A percentile compares a stretch with the other conserved stretches of the same genome.
Conservation (phyloP, 179 eudicot species). For the Silene coronaria region DNA sequence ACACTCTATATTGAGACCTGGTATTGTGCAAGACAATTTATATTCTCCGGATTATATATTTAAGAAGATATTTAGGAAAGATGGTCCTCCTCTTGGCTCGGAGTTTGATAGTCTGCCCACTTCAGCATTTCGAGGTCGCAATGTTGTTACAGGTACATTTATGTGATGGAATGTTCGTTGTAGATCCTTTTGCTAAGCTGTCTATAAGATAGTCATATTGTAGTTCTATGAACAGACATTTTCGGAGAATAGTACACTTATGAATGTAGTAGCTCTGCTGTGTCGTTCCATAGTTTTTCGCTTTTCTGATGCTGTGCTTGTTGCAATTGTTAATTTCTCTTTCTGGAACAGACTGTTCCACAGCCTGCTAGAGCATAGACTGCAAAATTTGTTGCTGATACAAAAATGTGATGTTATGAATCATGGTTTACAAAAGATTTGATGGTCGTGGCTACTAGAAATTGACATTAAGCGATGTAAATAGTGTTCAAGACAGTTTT, state of each 20-base stretch:
- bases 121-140: slow-evolving; percentile 32
- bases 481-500: not conserved
- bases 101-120: slow-evolving; percentile 66
- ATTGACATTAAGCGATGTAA: not conserved
- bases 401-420: not conserved
- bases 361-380: not conserved
- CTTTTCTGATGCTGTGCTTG: not conserved
- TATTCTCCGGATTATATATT: slow-evolving; percentile 45
- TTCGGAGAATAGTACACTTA: not conserved
- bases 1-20: slow-evolving; percentile 15
- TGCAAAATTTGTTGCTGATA: not conserved
- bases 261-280: slow-evolving; percentile 4
- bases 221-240: not conserved
- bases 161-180: not conserved
- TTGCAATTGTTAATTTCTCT: not conserved
- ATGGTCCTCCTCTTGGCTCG: slow-evolving; percentile 72
- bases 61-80: slow-evolving; percentile 62
- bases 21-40: slow-evolving; percentile 29
- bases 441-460: not conserved
- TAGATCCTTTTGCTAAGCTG: not conserved
- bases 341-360: not conserved
- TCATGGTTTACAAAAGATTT: not conserved
- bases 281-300: not conserved
- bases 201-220: not conserved
- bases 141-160: slow-evolving; percentile 19